Conservation (phyloP, 2,329 filamentous ascomycete genomes). For the Neurospora sp. region DNA sequence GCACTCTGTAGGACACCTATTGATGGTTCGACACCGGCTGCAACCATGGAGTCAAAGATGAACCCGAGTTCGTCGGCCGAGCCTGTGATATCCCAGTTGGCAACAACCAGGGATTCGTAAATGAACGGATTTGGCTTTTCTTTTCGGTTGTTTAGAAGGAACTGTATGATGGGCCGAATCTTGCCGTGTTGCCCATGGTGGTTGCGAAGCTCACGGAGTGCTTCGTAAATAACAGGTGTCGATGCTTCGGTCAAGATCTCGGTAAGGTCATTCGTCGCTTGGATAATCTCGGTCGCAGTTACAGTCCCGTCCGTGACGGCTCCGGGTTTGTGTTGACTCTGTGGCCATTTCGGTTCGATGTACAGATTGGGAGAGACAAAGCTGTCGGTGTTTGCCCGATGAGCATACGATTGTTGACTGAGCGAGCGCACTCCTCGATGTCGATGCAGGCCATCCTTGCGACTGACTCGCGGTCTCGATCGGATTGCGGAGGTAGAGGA, state of each 20-base stretch:
- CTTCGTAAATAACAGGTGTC: constrained; percentile 36
- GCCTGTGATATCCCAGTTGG: constrained; percentile 57
- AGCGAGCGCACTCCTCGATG: neutral
- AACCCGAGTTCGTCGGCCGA: constrained; percentile 52
- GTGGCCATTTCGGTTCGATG: neutral
- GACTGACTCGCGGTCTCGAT: constrained; percentile 8
- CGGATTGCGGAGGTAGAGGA: constrained; percentile 7
- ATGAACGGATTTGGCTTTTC: constrained; percentile 47
- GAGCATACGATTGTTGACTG: neutral
- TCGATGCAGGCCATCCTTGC: neutral
- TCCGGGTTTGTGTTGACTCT: neutral
- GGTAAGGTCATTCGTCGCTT: neutral
- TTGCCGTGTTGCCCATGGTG: constrained; percentile 27
- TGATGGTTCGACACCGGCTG: constrained; percentile 51
- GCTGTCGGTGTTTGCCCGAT: neutral
- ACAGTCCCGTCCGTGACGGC: neutral
- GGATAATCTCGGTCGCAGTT: neutral
- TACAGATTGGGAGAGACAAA: neutral
- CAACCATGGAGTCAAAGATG: constrained; percentile 65
- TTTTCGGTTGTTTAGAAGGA: constrained; percentile 45
- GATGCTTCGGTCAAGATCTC: constrained; percentile 10
- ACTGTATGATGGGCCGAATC: constrained; percentile 39
- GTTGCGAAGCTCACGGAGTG: constrained; percentile 30
- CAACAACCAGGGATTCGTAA: constrained; percentile 66
- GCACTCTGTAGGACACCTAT: constrained; percentile 57